Evolutionary conservation across 345 rosid species (phyloP).

Genomic region (Populus ilicifolia): DNA sequence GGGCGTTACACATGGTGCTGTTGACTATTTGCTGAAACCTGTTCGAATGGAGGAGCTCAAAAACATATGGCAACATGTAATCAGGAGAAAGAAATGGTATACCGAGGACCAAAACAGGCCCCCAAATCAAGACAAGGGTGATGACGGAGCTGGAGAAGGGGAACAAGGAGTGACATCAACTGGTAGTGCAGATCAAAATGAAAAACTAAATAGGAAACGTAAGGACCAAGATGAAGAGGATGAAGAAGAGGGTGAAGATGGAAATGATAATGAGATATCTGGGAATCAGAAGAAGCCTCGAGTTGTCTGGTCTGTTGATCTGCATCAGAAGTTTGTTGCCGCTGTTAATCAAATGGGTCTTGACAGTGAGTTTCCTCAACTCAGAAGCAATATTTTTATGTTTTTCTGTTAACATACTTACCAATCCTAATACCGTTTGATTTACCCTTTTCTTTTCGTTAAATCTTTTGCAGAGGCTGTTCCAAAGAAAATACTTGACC

Average conservation of each 20-base stretch:
- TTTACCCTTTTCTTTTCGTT: slow-evolving; percentile 5
- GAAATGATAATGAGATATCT: slow-evolving; percentile 56
- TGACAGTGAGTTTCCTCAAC: slow-evolving; percentile 56
- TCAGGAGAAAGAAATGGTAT: slow-evolving; percentile 53
- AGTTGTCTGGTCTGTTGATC: slow-evolving; percentile 83
- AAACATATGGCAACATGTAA: slow-evolving; percentile 95
- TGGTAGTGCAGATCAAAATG: slow-evolving; percentile 36
- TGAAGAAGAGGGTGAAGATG: slow-evolving; percentile 57
- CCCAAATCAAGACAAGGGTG: slow-evolving; percentile 33
- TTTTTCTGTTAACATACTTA: not conserved
- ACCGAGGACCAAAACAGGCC: slow-evolving; percentile 40
- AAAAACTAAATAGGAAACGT: slow-evolving; percentile 48
- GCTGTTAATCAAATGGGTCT: slow-evolving; percentile 87
- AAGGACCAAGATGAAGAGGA: slow-evolving; percentile 79
- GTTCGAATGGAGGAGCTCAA: slow-evolving; percentile 79
- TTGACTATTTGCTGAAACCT: slow-evolving; percentile 82
- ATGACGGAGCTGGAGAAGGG: slow-evolving; percentile 32
- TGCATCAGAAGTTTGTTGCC: slow-evolving; percentile 74
- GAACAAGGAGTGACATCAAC: slow-evolving; percentile 29
- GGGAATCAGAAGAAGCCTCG: slow-evolving; percentile 77
- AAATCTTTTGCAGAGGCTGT: slow-evolving; percentile 67
- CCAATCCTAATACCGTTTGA: not conserved
- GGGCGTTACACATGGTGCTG: slow-evolving; percentile 86
- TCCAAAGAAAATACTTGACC: slow-evolving; percentile 87
- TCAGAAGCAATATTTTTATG: not conserved